A percentile compares a stretch with the other conserved stretches of the same genome.
Evolutionary conservation across 345 rosid species (phyloP).

Genomic region (Brassica cretica): DNA sequence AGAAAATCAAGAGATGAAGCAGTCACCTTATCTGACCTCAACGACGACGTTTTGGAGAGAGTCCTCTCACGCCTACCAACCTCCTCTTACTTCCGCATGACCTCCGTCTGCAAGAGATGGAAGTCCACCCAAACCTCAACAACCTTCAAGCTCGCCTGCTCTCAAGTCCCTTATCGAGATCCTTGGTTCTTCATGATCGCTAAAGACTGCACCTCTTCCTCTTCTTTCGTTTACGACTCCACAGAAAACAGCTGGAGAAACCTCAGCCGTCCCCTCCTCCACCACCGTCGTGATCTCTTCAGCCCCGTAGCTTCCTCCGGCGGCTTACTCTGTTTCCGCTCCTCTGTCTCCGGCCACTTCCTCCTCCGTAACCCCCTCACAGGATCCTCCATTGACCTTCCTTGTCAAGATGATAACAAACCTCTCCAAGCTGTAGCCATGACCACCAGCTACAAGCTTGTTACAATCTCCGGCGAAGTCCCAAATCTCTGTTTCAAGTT

Average conservation of each 20-base stretch:
- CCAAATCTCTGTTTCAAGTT: slow-evolving; percentile 55
- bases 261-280: slow-evolving; percentile 40
- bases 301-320: slow-evolving; percentile 83
- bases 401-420: slow-evolving; percentile 35
- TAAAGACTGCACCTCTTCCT: slow-evolving; percentile 41
- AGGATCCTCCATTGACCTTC: slow-evolving; percentile 56
- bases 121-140: slow-evolving; percentile 55
- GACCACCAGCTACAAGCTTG: slow-evolving; percentile 58
- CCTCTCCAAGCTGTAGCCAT: slow-evolving; percentile 79
- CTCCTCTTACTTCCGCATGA: slow-evolving; percentile 60
- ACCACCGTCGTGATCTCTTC: slow-evolving; percentile 34
- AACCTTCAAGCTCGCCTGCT: slow-evolving; percentile 81
- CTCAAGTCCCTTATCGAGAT: slow-evolving; percentile 61
- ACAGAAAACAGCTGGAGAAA: slow-evolving; percentile 65
- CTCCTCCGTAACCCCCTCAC: slow-evolving; percentile 65
- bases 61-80: slow-evolving; percentile 87
- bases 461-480: slow-evolving; percentile 64
- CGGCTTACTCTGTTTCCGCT: slow-evolving; percentile 69
- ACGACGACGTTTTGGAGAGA: slow-evolving; percentile 79
- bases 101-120: slow-evolving; percentile 91
- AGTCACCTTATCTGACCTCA: slow-evolving; percentile 42
- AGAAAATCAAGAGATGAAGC: slow-evolving; percentile 51
- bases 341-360: slow-evolving; percentile 45
- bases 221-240: slow-evolving; percentile 61
- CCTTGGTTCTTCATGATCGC: slow-evolving; percentile 88